These are phyloP conservation scores for Mucor mucedo DNA, from an alignment of 371 early-diverging fungal genomes.

Conservation along the genomic window DNA sequence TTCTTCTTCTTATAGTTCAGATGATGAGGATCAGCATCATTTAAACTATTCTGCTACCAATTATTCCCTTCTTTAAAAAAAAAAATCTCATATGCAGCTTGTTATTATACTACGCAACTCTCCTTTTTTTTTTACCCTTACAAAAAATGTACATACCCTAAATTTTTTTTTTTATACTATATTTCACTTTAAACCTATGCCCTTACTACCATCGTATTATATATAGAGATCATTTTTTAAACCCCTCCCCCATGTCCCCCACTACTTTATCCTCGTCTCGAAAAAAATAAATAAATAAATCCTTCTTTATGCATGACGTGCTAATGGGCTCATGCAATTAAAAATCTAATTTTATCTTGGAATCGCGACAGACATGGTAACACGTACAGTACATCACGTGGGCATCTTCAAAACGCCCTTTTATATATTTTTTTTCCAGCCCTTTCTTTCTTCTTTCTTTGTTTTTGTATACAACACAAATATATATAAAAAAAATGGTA, in stretches of 20 bases:
- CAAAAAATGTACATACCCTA: background rate
- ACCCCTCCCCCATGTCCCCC: background rate
- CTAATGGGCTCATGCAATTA: background rate
- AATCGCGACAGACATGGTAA: background rate
- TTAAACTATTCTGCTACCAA: background rate
- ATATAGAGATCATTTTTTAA: background rate
- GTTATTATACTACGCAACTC: background rate
- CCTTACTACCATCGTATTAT: background rate
- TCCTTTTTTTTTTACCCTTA: background rate
- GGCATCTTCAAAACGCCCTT: background rate
- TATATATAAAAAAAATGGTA: background rate
- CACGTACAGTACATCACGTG: background rate
- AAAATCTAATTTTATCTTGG: background rate
- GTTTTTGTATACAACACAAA: background rate
- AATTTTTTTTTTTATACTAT: background rate
- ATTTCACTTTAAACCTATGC: background rate
- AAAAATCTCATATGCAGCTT: constrained; percentile 1
- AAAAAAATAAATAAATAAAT: background rate
- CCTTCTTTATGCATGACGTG: constrained; percentile 1
- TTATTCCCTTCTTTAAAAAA: constrained; percentile 1
- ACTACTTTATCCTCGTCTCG: background rate
- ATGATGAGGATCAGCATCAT: constrained; percentile 27
- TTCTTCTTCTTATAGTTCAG: constrained; percentile 28
- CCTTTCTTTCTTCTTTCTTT: background rate
- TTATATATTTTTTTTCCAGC: background rate